A percentile compares a stretch with the other conserved stretches of the same genome.
Conservation (phyloP, 179 eudicot species). For the Nepenthes alata region DNA sequence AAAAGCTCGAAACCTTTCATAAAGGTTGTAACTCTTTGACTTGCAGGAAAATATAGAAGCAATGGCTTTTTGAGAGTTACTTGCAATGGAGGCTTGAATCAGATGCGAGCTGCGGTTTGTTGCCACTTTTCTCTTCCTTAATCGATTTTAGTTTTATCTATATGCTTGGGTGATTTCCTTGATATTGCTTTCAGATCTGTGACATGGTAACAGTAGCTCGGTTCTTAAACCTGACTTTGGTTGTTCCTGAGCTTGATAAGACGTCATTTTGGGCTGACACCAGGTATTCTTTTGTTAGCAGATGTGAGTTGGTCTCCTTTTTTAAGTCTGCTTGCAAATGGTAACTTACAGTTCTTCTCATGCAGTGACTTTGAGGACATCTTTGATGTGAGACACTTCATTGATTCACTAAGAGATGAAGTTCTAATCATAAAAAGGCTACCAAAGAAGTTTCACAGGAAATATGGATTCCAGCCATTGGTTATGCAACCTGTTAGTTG, state of each 20-base stretch:
- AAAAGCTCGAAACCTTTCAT: not conserved
- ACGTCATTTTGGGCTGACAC: conserved; percentile 97
- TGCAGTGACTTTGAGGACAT: conserved; percentile 92
- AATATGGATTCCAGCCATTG: conserved; percentile 44
- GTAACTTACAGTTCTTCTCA: conserved; percentile 4
- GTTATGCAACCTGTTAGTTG: conserved; percentile 95
- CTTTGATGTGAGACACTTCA: conserved; percentile 87
- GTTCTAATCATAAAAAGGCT: conserved; percentile 64
- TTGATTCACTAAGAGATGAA: conserved; percentile 84
- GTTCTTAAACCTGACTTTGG: conserved; percentile 79
- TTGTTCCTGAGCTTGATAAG: conserved; percentile 97
- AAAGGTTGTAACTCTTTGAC: conserved; percentile 10
- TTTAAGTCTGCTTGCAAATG: not conserved
- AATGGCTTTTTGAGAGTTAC: conserved; percentile 79
- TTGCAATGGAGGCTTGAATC: conserved; percentile 98
- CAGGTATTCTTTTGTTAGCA: conserved; percentile 36
- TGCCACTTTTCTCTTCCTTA: conserved; percentile 4
- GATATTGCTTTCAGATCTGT: conserved; percentile 64
- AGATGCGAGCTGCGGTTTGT: conserved; percentile 99
- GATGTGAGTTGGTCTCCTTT: conserved; percentile 4
- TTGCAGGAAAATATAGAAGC: conserved; percentile 72
- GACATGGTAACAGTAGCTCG: conserved; percentile 97
- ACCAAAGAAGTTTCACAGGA: conserved; percentile 59
- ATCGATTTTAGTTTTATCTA: not conserved
- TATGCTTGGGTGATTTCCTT: conserved; percentile 3